Base-by-base conservation (phyloP, 106 monocot species). In the Platanthera guangdongensis region DNA sequence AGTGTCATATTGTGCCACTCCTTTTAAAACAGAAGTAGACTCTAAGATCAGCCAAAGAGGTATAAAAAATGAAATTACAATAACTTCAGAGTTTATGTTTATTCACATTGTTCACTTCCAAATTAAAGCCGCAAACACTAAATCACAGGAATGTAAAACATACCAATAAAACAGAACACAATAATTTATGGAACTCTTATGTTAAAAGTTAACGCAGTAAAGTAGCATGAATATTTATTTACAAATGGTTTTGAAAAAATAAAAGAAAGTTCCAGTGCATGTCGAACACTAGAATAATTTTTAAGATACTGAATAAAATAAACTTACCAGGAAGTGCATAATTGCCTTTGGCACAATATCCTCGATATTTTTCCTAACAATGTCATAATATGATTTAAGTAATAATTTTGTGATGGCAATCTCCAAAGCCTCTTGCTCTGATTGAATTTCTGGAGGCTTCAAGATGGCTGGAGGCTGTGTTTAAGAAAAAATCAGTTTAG, bases 241-340 rank as follows among this genome's bases (percentile, higher is more conserved):
- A 21, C 21, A 14, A 57, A 57, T 16, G 57, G 18, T 16, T 39
- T 6, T 1, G n/a, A 57, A 57, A 57, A n/a, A n/a, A n/a, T n/a
- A 19, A 21, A 8, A 18, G 18, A 25, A 18, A 18, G 19, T 60
- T 19, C 21, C n/a, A 57, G 18, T 39, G 57, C 14, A 19, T 6
- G 9, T 19, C 59, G 18, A 60, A 60, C 19, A 19, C 8, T 11
- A 60, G 19, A 18, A 19, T 19, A 60, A 21, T 9, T 21, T 39
- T 39, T 39, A 39, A 39, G 39, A 39, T 39, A 39, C 39, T 39
- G 39, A 39, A 39, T 39, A 39, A 39, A 39, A 39, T 39, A 4
- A 55, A 55, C 10, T 11, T 87, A 99, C 99, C 92, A 99, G 85
- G 75, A 99, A 99, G 21, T 99, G 99, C 99, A 99, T 99, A 32